Evolutionary conservation across 495 filamentous ascomycete genomes (phyloP).

Genomic region (Neurospora tetrasperma): DNA sequence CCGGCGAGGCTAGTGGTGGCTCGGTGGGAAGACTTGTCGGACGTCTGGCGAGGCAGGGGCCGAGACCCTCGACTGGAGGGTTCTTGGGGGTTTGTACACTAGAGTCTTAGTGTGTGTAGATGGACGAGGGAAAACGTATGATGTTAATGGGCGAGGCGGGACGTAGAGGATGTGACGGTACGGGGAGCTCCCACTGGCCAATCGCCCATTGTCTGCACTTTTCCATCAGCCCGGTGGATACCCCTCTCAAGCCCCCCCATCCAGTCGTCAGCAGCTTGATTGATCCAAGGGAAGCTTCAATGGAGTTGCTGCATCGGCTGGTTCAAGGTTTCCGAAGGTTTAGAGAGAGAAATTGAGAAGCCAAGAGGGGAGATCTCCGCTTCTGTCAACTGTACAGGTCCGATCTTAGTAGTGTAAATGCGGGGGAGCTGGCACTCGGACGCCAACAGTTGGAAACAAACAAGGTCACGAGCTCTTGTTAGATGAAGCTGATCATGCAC

Average conservation of each 20-base stretch:
- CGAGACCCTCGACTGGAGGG: background rate
- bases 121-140: conserved; percentile 9
- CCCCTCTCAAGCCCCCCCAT: background rate
- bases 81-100: background rate
- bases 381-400: background rate
- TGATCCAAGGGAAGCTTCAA: background rate
- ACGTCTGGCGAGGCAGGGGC: conserved; percentile 1
- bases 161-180: background rate
- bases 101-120: background rate
- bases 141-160: background rate
- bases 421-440: background rate
- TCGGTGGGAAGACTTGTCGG: background rate
- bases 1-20: background rate
- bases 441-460: background rate
- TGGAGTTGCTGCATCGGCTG: background rate
- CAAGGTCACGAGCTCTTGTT: background rate
- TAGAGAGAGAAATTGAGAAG: too few species aligned
- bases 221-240: background rate
- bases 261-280: background rate
- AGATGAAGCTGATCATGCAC: background rate
- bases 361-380: background rate
- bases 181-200: background rate
- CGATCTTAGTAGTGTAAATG: too few species aligned
- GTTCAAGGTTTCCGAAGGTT: background rate
- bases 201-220: background rate